Evolutionary conservation across 208 protist genomes (phyloP).

Genomic region (Leishmania aethiopica): DNA sequence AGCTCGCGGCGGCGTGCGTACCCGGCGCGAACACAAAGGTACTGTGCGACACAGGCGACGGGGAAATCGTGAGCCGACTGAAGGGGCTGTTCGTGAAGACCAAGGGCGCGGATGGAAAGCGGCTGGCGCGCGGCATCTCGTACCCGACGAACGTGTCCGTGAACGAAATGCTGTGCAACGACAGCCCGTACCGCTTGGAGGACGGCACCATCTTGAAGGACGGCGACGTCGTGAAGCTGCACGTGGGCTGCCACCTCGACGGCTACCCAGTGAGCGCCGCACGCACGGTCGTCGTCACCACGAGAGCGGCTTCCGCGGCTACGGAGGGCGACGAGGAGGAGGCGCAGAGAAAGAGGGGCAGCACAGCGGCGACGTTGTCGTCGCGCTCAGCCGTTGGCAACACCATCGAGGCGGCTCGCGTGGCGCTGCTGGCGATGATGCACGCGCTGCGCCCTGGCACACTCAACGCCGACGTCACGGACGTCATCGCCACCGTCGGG

Average conservation of each 20-base stretch:
- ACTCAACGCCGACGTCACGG: conserved; percentile 92
- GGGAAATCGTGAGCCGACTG: conserved; percentile 46
- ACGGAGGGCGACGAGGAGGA: conserved; percentile 11
- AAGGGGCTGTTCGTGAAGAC: conserved; percentile 71
- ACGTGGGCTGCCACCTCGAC: conserved; percentile 97
- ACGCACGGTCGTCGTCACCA: conserved; percentile 91
- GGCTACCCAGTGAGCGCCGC: conserved; percentile 96
- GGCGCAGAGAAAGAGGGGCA: not conserved
- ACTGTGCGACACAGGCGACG: conserved; percentile 78
- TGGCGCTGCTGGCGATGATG: conserved; percentile 89
- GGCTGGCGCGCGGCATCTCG: conserved; percentile 90
- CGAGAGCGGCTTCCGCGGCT: conserved; percentile 4
- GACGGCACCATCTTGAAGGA: conserved; percentile 73
- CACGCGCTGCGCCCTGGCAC: conserved; percentile 74
- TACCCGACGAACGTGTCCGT: conserved; percentile 98
- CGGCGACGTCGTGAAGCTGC: conserved; percentile 98
- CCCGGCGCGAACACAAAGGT: conserved; percentile 75
- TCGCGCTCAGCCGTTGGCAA: conserved; percentile 65
- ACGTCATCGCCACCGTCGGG: conserved; percentile 92
- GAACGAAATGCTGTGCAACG: conserved; percentile 97
- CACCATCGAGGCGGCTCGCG: conserved; percentile 94
- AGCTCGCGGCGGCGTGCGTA: conserved; percentile 65
- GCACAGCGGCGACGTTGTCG: conserved; percentile 6
- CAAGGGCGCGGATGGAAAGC: conserved; percentile 62
- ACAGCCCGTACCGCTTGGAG: conserved; percentile 87